Conservation (phyloP, 2,329 filamentous ascomycete species). For the Penicillium capsulatum region DNA sequence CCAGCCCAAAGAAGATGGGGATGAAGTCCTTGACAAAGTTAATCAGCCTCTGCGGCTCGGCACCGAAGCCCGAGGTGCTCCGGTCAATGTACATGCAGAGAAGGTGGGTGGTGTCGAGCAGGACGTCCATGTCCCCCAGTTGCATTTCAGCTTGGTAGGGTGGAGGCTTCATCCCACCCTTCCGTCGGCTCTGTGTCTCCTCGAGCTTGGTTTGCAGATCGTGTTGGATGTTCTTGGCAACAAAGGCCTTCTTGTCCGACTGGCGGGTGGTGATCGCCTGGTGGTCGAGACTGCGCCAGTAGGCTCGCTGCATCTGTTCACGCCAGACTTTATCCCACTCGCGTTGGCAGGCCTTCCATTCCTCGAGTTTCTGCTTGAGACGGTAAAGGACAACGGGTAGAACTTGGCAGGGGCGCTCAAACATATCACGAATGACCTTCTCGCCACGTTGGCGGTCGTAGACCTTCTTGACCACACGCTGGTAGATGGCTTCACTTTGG, state of each 20-base stretch:
- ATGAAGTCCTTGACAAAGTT: conserved; percentile 75
- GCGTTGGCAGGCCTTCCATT: conserved; percentile 93
- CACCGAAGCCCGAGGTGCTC: conserved; percentile 48
- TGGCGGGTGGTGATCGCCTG: conserved; percentile 88
- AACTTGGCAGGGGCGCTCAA: conserved; percentile 75
- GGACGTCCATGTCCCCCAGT: conserved; percentile 67
- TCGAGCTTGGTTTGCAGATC: conserved; percentile 91
- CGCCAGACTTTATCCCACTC: conserved; percentile 99
- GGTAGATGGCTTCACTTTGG: conserved; percentile 93
- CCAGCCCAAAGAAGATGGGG: conserved; percentile 69
- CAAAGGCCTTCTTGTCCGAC: conserved; percentile 85
- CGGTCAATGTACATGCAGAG: conserved; percentile 48
- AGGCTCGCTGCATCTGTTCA: conserved; percentile 88
- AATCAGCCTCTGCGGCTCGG: conserved; percentile 67
- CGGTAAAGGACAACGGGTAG: conserved; percentile 83
- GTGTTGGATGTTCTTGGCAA: conserved; percentile 82
- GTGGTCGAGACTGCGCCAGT: conserved; percentile 93
- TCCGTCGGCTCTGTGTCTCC: conserved; percentile 73
- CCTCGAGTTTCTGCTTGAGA: conserved; percentile 92
- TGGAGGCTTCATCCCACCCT: conserved; percentile 56
- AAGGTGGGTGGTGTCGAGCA: conserved; percentile 51
- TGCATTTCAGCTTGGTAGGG: conserved; percentile 71
- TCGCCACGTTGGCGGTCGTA: conserved; percentile 81
- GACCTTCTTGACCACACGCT: conserved; percentile 94
- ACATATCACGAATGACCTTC: conserved; percentile 82